phyloP scores from a whole-genome alignment of 1,284 basidiomycete species.

The Trametes versicolor region DNA sequence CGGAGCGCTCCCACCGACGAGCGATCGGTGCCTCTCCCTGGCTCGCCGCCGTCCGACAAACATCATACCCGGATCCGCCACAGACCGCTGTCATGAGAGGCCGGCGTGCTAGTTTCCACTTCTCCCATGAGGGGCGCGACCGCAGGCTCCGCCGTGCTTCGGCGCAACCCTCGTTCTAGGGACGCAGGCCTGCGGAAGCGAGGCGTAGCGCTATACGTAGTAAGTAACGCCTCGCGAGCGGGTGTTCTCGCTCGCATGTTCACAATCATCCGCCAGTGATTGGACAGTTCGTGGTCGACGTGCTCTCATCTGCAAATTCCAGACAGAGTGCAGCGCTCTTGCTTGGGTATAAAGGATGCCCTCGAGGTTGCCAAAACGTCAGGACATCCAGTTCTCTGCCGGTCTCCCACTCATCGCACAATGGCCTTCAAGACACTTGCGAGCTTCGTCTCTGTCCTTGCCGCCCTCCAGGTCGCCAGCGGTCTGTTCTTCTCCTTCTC shows the following conservation, averaged over 20 bases:
- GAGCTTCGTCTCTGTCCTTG: conserved; percentile 18
- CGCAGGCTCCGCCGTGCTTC: conserved; percentile 1
- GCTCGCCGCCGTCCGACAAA: neutral
- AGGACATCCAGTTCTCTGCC: conserved; percentile 14
- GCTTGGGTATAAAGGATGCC: conserved; percentile 1
- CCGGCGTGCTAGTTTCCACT: conserved; percentile 14
- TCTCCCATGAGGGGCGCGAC: conserved; percentile 11
- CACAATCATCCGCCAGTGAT: conserved; percentile 16
- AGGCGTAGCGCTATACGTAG: conserved; percentile 1
- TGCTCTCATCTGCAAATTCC: conserved; percentile 11
- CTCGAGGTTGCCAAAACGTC: neutral
- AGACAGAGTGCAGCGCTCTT: neutral
- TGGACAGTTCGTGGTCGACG: neutral
- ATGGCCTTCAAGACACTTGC: conserved; percentile 16
- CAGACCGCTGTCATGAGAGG: conserved; percentile 10
- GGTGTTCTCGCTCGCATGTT: conserved; percentile 10
- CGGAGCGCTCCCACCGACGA: conserved; percentile 13
- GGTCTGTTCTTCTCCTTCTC: conserved; percentile 1
- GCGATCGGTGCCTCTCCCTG: neutral
- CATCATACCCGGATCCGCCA: neutral
- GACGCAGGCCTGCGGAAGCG: neutral
- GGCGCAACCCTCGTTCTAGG: conserved; percentile 7
- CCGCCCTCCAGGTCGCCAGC: conserved; percentile 13
- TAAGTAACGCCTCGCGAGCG: neutral
- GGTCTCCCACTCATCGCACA: neutral